Base-by-base conservation (phyloP, 495 filamentous ascomycete genomes). In the Clohesyomyces aquaticus region DNA sequence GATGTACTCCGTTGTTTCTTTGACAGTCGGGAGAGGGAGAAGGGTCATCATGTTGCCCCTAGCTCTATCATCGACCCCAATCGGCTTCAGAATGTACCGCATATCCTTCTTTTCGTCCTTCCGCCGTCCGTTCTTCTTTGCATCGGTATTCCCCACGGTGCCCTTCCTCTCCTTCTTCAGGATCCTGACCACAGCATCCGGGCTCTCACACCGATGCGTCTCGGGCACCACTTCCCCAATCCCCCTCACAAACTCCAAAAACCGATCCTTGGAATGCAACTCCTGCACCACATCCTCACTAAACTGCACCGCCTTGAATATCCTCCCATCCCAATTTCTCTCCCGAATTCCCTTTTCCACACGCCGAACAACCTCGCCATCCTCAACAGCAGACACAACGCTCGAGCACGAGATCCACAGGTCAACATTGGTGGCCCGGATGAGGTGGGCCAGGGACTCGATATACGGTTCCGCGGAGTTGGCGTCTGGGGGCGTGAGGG, bases 361-460 rank as follows among this genome's bases (percentile, higher is more conserved):
- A 3, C 51, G 46, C 14, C 47, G 11, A 6, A 38, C 46, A 6
- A 65, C 47, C 21, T 80, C 69, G 0, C 81, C 88, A 72, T 91
- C 88, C 67, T 88, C 83, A 8, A 86, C 65, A 4, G 82, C 82
- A 1, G 77, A 80, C 16, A 80, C 78, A 8, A 84, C 82, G 9
- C 82, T 82, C 0, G 87, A 89, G 66, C 87, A 90, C 43, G 82
- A 84, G 14, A 93, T 82, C 89, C 89, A 93, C 0, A 92, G 65
- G 55, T 91, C 84, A 18, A 89, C 80, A 0, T 80, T 79, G 55
- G 92, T 87, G 8, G 77, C 72, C 26, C 80, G 72, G 29, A 91
- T 76, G 16, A 90, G 79, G 16, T 82, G 67, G 6, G 87, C 65
- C 8, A 92, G 71, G 6, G 71, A 71, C 1, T 79, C 72, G 47